phyloP scores from a whole-genome alignment of 805 yeast genomes.

The Candida ipomoeae region DNA sequence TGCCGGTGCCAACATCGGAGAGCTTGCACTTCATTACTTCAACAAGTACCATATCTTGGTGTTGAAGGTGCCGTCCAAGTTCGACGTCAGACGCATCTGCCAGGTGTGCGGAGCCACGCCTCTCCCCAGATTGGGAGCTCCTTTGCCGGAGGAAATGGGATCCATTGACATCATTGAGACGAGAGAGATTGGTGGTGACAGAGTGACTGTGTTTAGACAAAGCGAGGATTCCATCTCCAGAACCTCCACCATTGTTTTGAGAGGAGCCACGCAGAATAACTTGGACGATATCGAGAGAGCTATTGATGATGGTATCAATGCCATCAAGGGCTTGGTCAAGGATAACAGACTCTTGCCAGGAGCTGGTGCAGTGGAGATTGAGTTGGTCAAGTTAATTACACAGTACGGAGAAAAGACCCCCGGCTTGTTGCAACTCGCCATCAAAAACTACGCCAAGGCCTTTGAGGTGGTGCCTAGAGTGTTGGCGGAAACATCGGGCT shows the following conservation, averaged over 20 bases:
- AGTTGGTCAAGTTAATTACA: conserved; percentile 72
- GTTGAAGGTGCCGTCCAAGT: conserved; percentile 86
- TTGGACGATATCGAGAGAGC: conserved; percentile 96
- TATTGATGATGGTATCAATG: conserved; percentile 92
- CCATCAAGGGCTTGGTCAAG: conserved; percentile 83
- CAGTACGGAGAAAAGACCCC: conserved; percentile 91
- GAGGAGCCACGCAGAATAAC: conserved; percentile 95
- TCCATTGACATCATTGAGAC: conserved; percentile 82
- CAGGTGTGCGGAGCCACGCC: conserved; percentile 98
- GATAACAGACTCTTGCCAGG: conserved; percentile 83
- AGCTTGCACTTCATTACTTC: conserved; percentile 86
- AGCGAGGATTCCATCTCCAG: conserved; percentile 52
- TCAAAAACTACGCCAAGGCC: conserved; percentile 89
- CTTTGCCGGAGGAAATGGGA: conserved; percentile 93
- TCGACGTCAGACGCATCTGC: conserved; percentile 88
- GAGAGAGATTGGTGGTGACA: conserved; percentile 93
- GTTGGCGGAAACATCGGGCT: conserved; percentile 90
- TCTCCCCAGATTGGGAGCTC: conserved; percentile 88
- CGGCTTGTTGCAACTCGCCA: conserved; percentile 87
- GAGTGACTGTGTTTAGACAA: conserved; percentile 92
- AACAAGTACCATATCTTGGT: conserved; percentile 83
- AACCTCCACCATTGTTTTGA: conserved; percentile 87
- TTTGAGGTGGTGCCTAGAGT: conserved; percentile 93
- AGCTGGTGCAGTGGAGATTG: conserved; percentile 94
- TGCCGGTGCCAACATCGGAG: conserved; percentile 95